Evolutionary conservation across 768 basidiomycete species (phyloP).

Genomic region (Neoboletus brunneissimus): DNA sequence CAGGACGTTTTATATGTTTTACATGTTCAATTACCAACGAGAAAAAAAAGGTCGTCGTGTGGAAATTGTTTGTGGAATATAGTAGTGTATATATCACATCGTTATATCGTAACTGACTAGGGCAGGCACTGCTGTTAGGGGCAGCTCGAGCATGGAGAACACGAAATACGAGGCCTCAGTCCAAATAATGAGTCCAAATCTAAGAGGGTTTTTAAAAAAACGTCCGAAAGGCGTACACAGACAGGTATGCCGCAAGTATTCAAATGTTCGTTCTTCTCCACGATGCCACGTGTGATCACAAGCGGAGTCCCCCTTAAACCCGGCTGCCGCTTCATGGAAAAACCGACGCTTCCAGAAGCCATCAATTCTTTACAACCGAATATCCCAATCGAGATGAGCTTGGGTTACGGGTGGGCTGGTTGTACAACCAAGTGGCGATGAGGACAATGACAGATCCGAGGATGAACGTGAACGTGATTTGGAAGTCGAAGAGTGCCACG

Average conservation of each 20-base stretch:
- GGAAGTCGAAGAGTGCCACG: slow-evolving; percentile 86
- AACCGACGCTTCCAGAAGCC: slow-evolving; percentile 2
- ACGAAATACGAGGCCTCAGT: slow-evolving; percentile 18
- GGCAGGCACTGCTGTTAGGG: slow-evolving; percentile 7
- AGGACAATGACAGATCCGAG: slow-evolving; percentile 83
- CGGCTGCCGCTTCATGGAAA: not conserved
- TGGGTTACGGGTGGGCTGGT: slow-evolving; percentile 51
- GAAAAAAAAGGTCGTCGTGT: not conserved
- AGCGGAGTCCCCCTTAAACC: slow-evolving; percentile 1
- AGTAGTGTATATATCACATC: slow-evolving; percentile 30
- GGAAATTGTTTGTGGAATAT: slow-evolving; percentile 18
- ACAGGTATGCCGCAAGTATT: slow-evolving; percentile 21
- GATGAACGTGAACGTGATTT: slow-evolving; percentile 81
- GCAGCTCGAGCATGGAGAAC: slow-evolving; percentile 3
- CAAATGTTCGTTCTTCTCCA: slow-evolving; percentile 1
- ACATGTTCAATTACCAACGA: slow-evolving; percentile 8
- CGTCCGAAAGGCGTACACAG: slow-evolving; percentile 23
- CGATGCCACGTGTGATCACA: slow-evolving; percentile 2
- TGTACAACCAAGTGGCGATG: slow-evolving; percentile 89
- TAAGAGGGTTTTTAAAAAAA: slow-evolving; percentile 18
- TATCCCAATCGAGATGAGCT: slow-evolving; percentile 30
- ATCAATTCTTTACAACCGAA: slow-evolving; percentile 25
- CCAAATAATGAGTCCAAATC: slow-evolving; percentile 28
- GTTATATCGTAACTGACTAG: slow-evolving; percentile 26
- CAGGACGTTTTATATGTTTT: not conserved